Conservation (phyloP, 2,329 filamentous ascomycete genomes). For the Apiospora sp. region DNA sequence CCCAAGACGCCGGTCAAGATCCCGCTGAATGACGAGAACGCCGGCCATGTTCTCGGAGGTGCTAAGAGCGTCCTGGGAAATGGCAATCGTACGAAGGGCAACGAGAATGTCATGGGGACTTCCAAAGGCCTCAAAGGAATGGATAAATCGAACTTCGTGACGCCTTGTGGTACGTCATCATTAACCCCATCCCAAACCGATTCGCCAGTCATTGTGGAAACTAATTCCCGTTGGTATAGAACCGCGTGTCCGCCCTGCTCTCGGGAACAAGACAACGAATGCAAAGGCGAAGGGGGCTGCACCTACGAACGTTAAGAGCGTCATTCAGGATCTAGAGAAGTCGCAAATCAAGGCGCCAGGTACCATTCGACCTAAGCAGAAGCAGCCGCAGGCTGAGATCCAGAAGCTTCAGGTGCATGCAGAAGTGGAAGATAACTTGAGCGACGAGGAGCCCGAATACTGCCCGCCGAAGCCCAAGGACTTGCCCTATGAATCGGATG, state of each 20-base stretch:
- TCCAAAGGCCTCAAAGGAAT: conserved; percentile 53
- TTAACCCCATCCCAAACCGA: neutral
- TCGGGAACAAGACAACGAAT: conserved; percentile 97
- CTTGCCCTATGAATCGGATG: conserved; percentile 74
- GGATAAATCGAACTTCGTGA: conserved; percentile 74
- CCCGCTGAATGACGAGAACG: conserved; percentile 86
- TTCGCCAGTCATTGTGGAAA: neutral
- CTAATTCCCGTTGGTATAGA: conserved; percentile 48
- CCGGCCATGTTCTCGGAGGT: conserved; percentile 61
- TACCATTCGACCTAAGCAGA: conserved; percentile 64
- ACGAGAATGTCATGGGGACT: conserved; percentile 61
- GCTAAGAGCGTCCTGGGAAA: conserved; percentile 67
- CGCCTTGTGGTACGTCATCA: conserved; percentile 74
- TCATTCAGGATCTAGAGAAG: conserved; percentile 64
- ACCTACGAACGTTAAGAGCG: conserved; percentile 68
- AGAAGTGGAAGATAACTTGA: conserved; percentile 54
- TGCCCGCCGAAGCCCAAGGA: conserved; percentile 77
- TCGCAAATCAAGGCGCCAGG: conserved; percentile 67
- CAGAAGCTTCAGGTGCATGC: conserved; percentile 71
- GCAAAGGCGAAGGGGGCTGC: conserved; percentile 78
- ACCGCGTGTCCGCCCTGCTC: conserved; percentile 76
- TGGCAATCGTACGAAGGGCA: conserved; percentile 62
- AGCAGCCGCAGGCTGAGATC: conserved; percentile 58
- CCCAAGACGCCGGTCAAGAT: conserved; percentile 86
- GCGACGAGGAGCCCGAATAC: conserved; percentile 85